phyloP scores from a whole-genome alignment of 2,329 filamentous ascomycete species.

The Phyllosticta citribraziliensis region DNA sequence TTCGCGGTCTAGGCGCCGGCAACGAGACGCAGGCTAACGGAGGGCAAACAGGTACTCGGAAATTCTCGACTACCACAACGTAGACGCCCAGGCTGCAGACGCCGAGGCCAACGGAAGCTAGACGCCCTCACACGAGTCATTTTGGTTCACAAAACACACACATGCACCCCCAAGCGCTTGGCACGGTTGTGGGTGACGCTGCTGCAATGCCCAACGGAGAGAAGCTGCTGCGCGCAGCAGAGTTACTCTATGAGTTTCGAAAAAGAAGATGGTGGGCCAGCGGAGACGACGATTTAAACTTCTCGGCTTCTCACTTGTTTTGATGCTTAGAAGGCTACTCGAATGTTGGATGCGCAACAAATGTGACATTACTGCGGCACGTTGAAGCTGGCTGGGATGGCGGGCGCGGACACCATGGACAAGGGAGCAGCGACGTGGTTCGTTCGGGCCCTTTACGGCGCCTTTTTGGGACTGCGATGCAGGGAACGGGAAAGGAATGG shows the following conservation, averaged over 20 bases:
- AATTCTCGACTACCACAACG: conserved; percentile 96
- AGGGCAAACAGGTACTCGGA: conserved; percentile 72
- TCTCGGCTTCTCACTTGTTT: not conserved
- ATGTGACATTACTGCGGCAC: not conserved
- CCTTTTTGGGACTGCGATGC: not conserved
- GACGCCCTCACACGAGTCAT: not conserved
- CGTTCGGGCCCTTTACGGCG: not conserved
- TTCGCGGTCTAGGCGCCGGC: not conserved
- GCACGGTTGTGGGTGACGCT: not conserved
- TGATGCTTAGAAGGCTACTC: not conserved
- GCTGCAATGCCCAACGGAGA: not conserved
- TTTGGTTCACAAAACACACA: not conserved
- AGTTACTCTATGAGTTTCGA: not conserved
- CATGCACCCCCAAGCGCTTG: not conserved
- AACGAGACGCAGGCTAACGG: not conserved
- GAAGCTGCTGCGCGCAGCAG: not conserved
- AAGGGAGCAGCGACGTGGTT: not conserved
- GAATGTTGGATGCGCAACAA: not conserved
- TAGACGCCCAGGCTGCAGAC: conserved; percentile 44
- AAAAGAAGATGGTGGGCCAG: not conserved
- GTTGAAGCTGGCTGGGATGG: not conserved
- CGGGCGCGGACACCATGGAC: not conserved
- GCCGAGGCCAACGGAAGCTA: conserved; percentile 17
- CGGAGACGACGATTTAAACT: not conserved
- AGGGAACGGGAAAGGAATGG: not conserved